Evolutionary conservation across 768 basidiomycete species (phyloP).

Genomic region (Cyclocybe cylindracea): DNA sequence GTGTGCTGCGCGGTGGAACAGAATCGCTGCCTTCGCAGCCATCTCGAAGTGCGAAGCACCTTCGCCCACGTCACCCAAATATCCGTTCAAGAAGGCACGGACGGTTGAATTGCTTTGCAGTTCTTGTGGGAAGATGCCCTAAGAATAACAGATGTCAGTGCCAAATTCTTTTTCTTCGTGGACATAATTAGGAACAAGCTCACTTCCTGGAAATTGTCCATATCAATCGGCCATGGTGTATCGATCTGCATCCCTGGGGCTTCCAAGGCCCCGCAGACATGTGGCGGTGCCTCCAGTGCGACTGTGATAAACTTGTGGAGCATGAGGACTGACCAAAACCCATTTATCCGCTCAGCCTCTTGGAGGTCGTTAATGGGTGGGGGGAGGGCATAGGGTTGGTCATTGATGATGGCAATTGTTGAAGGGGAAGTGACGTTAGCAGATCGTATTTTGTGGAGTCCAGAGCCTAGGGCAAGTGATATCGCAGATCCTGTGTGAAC

Average conservation of each 20-base stretch:
- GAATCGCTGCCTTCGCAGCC: constrained; percentile 54
- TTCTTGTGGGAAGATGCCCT: constrained; percentile 48
- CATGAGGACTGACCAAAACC: constrained; percentile 63
- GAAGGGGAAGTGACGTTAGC: constrained; percentile 34
- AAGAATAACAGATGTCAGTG: constrained; percentile 8
- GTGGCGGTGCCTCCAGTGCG: constrained; percentile 50
- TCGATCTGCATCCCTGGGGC: constrained; percentile 51
- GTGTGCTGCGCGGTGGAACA: constrained; percentile 59
- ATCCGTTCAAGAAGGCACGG: constrained; percentile 46
- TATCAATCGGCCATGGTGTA: constrained; percentile 54
- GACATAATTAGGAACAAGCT: constrained; percentile 7
- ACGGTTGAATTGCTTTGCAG: constrained; percentile 49
- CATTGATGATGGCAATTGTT: constrained; percentile 38
- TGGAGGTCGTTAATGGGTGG: constrained; percentile 49
- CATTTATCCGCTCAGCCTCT: constrained; percentile 67
- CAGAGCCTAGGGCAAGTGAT: constrained; percentile 46
- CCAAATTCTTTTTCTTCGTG: constrained; percentile 5
- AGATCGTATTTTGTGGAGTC: constrained; percentile 48
- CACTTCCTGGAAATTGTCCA: constrained; percentile 39
- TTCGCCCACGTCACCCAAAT: constrained; percentile 28
- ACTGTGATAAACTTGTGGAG: constrained; percentile 61
- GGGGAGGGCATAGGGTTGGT: constrained; percentile 42
- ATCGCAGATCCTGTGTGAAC: constrained; percentile 56
- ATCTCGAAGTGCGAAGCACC: constrained; percentile 41
- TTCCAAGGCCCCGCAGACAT: constrained; percentile 57